Evolutionary conservation across 2,329 filamentous ascomycete species (phyloP).

Genomic region (Aotearoamyces nothofagi): DNA sequence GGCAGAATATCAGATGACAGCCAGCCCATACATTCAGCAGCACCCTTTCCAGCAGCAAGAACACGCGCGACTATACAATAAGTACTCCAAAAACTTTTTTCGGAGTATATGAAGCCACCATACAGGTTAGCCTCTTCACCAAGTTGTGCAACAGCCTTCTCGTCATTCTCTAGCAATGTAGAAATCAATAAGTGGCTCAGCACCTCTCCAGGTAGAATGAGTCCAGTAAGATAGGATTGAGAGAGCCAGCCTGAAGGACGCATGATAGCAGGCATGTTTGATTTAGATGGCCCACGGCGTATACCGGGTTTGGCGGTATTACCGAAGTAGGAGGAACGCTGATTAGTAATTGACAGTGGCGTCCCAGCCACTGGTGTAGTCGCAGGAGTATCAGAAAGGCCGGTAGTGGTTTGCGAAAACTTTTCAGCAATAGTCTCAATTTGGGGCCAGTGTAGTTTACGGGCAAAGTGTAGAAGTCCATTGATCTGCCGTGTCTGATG

Average conservation of each 20-base stretch:
- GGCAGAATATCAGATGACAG: constrained; percentile 45
- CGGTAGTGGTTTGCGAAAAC: constrained; percentile 17
- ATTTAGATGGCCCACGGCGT: constrained; percentile 9
- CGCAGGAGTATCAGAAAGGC: constrained; percentile 11
- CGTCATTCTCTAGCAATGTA: constrained; percentile 48
- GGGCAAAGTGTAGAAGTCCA: constrained; percentile 48
- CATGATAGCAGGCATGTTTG: constrained; percentile 38
- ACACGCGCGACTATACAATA: constrained; percentile 50
- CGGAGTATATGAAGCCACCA: constrained; percentile 46
- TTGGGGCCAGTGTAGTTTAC: constrained; percentile 45
- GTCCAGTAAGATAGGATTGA: constrained; percentile 49
- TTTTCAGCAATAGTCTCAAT: constrained; percentile 25
- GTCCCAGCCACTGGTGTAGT: constrained; percentile 12
- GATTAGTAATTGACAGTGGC: constrained; percentile 15
- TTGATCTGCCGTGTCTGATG: constrained; percentile 42
- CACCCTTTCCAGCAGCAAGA: constrained; percentile 43
- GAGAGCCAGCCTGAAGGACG: constrained; percentile 50
- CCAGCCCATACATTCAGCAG: constrained; percentile 54
- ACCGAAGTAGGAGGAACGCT: constrained; percentile 18
- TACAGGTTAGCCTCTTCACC: constrained; percentile 47
- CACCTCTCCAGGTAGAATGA: constrained; percentile 49
- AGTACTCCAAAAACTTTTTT: constrained; percentile 56
- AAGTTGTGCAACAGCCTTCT: constrained; percentile 38
- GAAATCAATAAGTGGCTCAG: constrained; percentile 50
- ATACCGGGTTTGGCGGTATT: constrained; percentile 9